A percentile compares a stretch with the other conserved stretches of the same genome.
phyloP scores from a whole-genome alignment of 331 rosid genomes.

The Malus hybrid region DNA sequence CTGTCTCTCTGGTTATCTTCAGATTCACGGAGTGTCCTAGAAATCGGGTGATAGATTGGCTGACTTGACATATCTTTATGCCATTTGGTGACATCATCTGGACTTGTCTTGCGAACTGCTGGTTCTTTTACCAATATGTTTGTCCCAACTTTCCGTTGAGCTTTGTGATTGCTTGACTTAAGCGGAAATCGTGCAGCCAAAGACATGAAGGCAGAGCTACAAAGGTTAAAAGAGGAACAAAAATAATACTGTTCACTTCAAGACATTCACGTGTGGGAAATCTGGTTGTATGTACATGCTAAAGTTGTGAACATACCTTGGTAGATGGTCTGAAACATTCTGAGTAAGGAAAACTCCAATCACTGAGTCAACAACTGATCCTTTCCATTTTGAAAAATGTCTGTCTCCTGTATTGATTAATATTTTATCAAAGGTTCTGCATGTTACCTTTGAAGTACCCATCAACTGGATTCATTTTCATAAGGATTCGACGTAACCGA shows the following conservation, averaged over 20 bases:
- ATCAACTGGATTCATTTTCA: too few species aligned
- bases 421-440: neutral
- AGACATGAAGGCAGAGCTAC: conserved; percentile 97
- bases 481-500: too few species aligned
- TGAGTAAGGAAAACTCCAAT: conserved; percentile 94
- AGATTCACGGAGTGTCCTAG: conserved; percentile 25
- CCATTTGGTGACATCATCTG: conserved; percentile 35
- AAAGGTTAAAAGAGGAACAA: conserved; percentile 11
- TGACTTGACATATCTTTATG: conserved; percentile 21
- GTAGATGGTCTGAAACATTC: conserved; percentile 95
- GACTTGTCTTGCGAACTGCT: conserved; percentile 32
- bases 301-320: conserved; percentile 47
- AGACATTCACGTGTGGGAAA: conserved; percentile 9
- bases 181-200: conserved; percentile 79
- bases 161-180: conserved; percentile 23
- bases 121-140: conserved; percentile 32
- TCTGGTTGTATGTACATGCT: conserved; percentile 6
- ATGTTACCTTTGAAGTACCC: neutral
- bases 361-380: conserved; percentile 93
- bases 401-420: conserved; percentile 68
- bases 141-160: conserved; percentile 25
- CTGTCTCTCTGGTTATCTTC: conserved; percentile 26
- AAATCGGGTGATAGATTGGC: conserved; percentile 32
- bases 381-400: conserved; percentile 91
- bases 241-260: conserved; percentile 2